Conservation (phyloP, 2,329 filamentous ascomycete genomes). For the Didymella sp. region DNA sequence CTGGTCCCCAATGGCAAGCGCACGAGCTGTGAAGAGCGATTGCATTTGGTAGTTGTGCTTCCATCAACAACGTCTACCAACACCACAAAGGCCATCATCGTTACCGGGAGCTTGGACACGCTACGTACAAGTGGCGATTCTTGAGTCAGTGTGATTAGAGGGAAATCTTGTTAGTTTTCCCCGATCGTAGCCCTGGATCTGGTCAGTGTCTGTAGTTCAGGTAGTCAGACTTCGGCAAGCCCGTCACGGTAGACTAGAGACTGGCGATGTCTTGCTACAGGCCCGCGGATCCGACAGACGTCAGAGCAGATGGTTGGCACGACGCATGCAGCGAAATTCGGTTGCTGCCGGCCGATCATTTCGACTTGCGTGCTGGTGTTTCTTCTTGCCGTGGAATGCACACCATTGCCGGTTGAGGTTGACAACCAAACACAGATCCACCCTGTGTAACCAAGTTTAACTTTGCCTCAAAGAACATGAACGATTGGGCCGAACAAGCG, state of each 20-base stretch:
- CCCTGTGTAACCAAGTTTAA: constrained; percentile 36
- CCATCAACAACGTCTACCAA: background rate
- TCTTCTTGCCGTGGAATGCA: constrained; percentile 35
- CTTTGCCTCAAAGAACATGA: constrained; percentile 16
- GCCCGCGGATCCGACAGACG: constrained; percentile 21
- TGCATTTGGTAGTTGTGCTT: background rate
- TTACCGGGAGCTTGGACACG: constrained; percentile 20
- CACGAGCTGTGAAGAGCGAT: background rate
- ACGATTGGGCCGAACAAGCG: constrained; percentile 9
- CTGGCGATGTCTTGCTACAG: constrained; percentile 16
- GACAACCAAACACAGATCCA: constrained; percentile 36
- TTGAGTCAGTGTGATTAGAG: constrained; percentile 21
- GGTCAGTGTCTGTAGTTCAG: constrained; percentile 5
- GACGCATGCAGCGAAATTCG: constrained; percentile 42
- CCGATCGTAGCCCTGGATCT: constrained; percentile 23
- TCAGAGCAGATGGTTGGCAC: constrained; percentile 22
- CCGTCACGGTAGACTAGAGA: constrained; percentile 29
- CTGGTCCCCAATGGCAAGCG: background rate
- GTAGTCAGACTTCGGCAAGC: constrained; percentile 23
- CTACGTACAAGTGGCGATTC: constrained; percentile 14
- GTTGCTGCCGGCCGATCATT: constrained; percentile 46
- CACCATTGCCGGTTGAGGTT: constrained; percentile 30
- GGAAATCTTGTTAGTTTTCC: constrained; percentile 17
- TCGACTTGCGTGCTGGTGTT: constrained; percentile 23
- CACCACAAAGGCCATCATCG: constrained; percentile 6